Conservation (phyloP, 768 basidiomycete species). For the Termitomyces sp. region DNA sequence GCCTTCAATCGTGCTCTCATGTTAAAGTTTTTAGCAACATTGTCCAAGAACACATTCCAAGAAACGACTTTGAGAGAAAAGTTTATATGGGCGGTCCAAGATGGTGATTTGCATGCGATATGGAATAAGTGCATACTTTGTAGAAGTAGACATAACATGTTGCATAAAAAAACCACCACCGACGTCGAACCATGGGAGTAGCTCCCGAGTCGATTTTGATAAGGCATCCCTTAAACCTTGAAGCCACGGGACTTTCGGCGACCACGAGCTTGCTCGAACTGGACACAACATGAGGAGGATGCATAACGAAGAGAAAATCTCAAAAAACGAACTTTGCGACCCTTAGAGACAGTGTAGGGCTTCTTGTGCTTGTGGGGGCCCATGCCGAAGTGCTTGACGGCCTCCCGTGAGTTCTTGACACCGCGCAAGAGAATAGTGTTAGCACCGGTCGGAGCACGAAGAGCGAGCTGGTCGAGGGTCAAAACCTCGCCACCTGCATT, state of each 20-base stretch:
- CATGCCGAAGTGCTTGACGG: conserved; percentile 98
- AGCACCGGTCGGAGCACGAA: conserved; percentile 90
- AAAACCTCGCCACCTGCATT: conserved; percentile 93
- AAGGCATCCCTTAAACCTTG: conserved; percentile 70
- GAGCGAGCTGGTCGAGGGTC: conserved; percentile 95
- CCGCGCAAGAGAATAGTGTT: conserved; percentile 95
- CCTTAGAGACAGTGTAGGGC: conserved; percentile 93
- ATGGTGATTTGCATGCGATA: conserved; percentile 18
- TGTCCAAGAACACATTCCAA: not conserved
- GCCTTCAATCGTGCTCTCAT: no score
- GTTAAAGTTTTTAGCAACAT: no score
- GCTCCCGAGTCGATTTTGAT: conserved; percentile 25
- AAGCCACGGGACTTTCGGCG: conserved; percentile 97
- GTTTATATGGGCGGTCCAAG: conserved; percentile 2
- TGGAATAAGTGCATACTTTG: conserved; percentile 25
- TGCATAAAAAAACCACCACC: conserved; percentile 31
- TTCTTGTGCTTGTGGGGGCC: conserved; percentile 99
- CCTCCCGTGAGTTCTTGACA: conserved; percentile 90
- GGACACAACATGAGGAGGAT: conserved; percentile 4
- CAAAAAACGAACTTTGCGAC: conserved; percentile 69
- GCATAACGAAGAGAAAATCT: not conserved
- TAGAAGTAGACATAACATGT: conserved; percentile 27
- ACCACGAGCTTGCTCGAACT: conserved; percentile 98
- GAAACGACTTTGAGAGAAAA: not conserved
- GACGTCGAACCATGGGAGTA: conserved; percentile 22